Conservation (phyloP, 305 asterid genomes). For the Striga hermonthica region DNA sequence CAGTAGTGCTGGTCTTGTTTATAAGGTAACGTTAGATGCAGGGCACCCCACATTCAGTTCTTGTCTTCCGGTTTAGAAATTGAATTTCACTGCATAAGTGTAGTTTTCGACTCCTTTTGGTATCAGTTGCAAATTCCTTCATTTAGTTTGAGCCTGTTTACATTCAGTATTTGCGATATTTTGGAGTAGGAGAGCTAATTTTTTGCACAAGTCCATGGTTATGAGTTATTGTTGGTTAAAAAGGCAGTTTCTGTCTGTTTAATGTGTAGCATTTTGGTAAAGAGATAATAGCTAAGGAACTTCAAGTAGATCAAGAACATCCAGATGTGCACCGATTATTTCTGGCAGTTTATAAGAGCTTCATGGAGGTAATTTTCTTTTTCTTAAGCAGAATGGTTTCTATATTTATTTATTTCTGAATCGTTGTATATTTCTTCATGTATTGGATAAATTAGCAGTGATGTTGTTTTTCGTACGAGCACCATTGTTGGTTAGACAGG, state of each 20-base stretch:
- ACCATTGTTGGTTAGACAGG: background rate
- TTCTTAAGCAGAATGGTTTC: background rate
- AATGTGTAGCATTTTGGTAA: slow-evolving; percentile 62
- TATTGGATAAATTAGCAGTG: background rate
- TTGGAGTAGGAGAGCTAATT: background rate
- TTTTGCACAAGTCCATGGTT: background rate
- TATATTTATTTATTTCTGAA: background rate
- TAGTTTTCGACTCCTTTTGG: background rate
- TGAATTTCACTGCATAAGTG: background rate
- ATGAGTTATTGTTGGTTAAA: background rate
- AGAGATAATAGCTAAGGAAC: slow-evolving; percentile 91
- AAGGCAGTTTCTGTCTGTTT: slow-evolving; percentile 15
- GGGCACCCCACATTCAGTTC: slow-evolving; percentile 19
- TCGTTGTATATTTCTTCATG: background rate
- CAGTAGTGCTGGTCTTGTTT: slow-evolving; percentile 92
- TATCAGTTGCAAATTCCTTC: background rate
- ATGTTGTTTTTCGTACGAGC: background rate
- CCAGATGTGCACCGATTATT: slow-evolving; percentile 79
- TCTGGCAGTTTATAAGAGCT: slow-evolving; percentile 74
- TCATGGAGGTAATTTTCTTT: slow-evolving; percentile 59
- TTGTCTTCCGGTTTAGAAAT: slow-evolving; percentile 7
- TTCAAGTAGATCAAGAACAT: slow-evolving; percentile 71
- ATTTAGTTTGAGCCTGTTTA: slow-evolving; percentile 1
- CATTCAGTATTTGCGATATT: background rate
- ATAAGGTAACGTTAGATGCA: slow-evolving; percentile 49